Base-by-base conservation (phyloP, 2,329 filamentous ascomycete genomes). In the Alternaria panax region DNA sequence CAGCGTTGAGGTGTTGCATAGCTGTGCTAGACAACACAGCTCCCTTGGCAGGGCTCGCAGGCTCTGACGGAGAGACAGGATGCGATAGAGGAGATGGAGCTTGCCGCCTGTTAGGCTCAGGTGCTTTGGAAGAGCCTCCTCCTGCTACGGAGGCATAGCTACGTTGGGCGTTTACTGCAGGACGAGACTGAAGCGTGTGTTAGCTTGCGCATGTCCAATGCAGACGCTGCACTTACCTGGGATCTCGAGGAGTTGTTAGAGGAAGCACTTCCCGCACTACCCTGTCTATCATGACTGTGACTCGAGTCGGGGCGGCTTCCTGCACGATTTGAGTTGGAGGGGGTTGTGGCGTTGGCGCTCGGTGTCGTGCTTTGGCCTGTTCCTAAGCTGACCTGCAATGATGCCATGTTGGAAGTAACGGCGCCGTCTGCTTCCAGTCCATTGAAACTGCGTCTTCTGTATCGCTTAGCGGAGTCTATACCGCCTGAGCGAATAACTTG, bases 391-490 rank as follows among this genome's bases (percentile, higher is more conserved):
- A 59, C 61, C 42, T 65, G 63, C 32, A 66, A 55, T 24, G 66
- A 62, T 38, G 66, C 65, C 48, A 69, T 53, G 47, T 55, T 67
- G 6, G 64, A 45, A 18, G 68, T 51, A 53, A 34, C 9, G 45
- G 67, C 59, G 18, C 62, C 71, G 50, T 74, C 72, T 30, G 70
- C 78, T 43, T 83, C 81, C 60, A 90, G 80, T 57, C 87, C 90
- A 66, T 92, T 92, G 80, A 96, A 86, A 79, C 93, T 97, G 66
- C 93, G 88, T 73, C 93, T 88, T 69, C 93, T 86, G 78, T 93
- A 90, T 73, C 92, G 86, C 78, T 90, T 92, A 9, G 88, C 86
- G 34, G 90, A 85, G 27, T 94, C 92, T 18, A 86, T 78, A n/a
- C 80, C 75, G 25, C 82, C 76, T 55, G 84, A 82, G 57, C 83